Evolutionary conservation across 2,329 filamentous ascomycete species (phyloP).

Genomic region (Epichloe gansuensis): DNA sequence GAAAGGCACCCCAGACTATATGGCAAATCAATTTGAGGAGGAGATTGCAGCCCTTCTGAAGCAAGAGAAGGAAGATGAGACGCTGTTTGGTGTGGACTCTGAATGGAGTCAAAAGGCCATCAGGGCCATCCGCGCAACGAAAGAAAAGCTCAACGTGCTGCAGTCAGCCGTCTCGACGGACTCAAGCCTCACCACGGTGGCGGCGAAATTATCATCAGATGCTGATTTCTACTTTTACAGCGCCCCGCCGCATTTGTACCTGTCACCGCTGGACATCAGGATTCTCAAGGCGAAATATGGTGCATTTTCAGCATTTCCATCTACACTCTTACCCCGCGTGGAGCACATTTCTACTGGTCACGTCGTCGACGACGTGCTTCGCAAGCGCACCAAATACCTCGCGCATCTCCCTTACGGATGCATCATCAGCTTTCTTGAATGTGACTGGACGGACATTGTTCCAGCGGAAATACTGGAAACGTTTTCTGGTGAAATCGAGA

Average conservation of each 20-base stretch:
- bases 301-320: constrained; percentile 69
- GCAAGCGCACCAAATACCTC: constrained; percentile 77
- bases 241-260: constrained; percentile 74
- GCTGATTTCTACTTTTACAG: constrained; percentile 77
- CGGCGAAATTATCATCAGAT: constrained; percentile 19
- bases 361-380: constrained; percentile 71
- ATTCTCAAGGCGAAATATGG: constrained; percentile 86
- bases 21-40: constrained; percentile 65
- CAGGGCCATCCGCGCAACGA: constrained; percentile 57
- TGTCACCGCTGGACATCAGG: constrained; percentile 82
- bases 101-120: constrained; percentile 86
- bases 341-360: constrained; percentile 85
- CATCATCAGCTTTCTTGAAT: constrained; percentile 82
- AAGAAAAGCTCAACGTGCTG: constrained; percentile 54
- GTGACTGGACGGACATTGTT: constrained; percentile 89
- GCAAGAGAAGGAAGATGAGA: constrained; percentile 80
- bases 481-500: constrained; percentile 67
- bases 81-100: constrained; percentile 84
- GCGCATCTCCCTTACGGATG: constrained; percentile 82
- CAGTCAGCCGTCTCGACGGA: constrained; percentile 13
- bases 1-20: constrained; percentile 85
- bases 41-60: constrained; percentile 63
- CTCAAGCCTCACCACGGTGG: constrained; percentile 2
- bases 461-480: constrained; percentile 58
- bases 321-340: constrained; percentile 73